These are phyloP conservation scores for Dillenia suffruticosa DNA, from an alignment of 164 flowering plant species.

Conservation along the genomic window DNA sequence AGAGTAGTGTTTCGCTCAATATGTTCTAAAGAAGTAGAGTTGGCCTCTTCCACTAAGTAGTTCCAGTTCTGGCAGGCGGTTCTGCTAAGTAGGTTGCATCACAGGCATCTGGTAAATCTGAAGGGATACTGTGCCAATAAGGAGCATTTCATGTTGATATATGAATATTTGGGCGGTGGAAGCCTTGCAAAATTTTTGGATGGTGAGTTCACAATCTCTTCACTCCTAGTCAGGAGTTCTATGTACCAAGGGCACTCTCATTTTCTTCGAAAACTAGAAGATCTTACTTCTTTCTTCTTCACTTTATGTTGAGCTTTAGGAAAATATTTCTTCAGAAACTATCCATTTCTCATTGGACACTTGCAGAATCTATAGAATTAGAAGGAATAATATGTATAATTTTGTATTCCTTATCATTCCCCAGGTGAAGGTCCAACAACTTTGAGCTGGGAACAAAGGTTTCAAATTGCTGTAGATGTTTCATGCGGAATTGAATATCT, in stretches of 20 bases:
- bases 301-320: too few relatives aligned
- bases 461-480: conserved; percentile 86
- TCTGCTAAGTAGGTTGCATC: conserved; percentile 88
- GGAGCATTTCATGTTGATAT: conserved; percentile 78
- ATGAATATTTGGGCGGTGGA: conserved; percentile 94
- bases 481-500: conserved; percentile 97
- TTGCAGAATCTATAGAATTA: too few relatives aligned
- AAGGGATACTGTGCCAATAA: conserved; percentile 93
- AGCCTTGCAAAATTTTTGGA: conserved; percentile 75
- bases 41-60: neutral
- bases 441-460: conserved; percentile 89
- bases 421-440: conserved; percentile 43
- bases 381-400: too few relatives aligned
- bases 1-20: too few relatives aligned
- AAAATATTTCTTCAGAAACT: too few relatives aligned
- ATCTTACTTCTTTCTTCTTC: too few relatives aligned
- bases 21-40: too few relatives aligned
- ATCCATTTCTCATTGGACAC: too few relatives aligned
- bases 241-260: too few relatives aligned
- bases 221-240: neutral
- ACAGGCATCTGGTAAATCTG: conserved; percentile 93
- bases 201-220: conserved; percentile 34
- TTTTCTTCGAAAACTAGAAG: too few relatives aligned
- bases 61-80: conserved; percentile 48
- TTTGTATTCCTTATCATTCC: too few relatives aligned